Evolutionary conservation across 305 asterid species (phyloP).

Genomic region (Striga hermonthica): DNA sequence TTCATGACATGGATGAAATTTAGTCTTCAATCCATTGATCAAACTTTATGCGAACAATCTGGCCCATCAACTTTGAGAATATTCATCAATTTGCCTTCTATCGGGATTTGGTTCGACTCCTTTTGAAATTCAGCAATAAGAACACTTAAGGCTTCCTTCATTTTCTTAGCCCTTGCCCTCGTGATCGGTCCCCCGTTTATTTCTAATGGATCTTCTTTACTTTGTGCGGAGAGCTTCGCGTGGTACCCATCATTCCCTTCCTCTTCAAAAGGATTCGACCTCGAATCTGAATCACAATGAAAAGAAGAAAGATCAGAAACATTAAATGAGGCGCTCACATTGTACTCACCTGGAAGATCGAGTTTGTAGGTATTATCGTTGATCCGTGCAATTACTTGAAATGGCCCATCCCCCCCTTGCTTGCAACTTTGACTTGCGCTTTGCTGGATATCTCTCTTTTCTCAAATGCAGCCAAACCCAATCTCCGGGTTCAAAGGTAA

Average conservation of each 20-base stretch:
- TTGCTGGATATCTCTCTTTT: background rate
- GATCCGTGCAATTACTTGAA: background rate
- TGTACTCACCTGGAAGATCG: slow-evolving; percentile 7
- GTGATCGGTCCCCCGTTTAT: background rate
- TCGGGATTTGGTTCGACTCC: too few species aligned
- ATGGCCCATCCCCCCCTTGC: background rate
- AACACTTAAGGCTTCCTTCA: background rate
- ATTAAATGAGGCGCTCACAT: slow-evolving; percentile 7
- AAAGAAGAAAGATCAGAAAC: background rate
- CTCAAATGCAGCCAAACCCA: background rate
- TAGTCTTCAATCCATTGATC: too few species aligned
- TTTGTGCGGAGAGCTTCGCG: background rate
- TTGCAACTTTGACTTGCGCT: background rate
- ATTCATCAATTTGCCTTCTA: too few species aligned
- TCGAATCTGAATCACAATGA: background rate
- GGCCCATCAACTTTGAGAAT: too few species aligned
- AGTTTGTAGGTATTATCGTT: background rate
- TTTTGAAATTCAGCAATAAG: too few species aligned
- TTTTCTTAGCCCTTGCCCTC: background rate
- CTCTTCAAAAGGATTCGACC: background rate
- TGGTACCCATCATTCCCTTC: background rate
- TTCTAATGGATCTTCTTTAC: background rate
- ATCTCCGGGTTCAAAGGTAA: background rate
- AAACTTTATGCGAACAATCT: too few species aligned
- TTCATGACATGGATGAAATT: too few species aligned